Base-by-base conservation (phyloP, 768 basidiomycete genomes). In the Nidula microcarpa region DNA sequence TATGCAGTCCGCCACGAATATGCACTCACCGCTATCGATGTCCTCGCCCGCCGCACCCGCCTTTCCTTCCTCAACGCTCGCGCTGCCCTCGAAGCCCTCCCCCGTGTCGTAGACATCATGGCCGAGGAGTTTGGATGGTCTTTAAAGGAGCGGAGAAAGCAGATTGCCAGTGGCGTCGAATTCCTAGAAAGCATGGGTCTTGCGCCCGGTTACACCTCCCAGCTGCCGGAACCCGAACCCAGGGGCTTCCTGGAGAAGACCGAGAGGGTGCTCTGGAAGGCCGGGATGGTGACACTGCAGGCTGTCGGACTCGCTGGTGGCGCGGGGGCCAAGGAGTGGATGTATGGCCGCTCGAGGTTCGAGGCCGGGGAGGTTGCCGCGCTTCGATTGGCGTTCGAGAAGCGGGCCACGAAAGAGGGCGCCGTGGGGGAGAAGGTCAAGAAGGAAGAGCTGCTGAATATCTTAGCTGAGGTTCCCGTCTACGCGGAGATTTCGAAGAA, bases 1-100 rank as follows among this genome's bases (percentile, higher is more conserved):
- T 97, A 96, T 65, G 94, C 94, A 0, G 79, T 87, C 17, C 84
- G 84, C 11, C 77, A 93, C 66, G 96, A 99, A 72, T 98, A 96
- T 69, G 96, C 95, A 0, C 81, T 84, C 54, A 94, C 88, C n/a
- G 91, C 94, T 9, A 76, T 88, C 53, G 96, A 99, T 69, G 89
- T 98, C 59, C 84, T 98, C 64, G 91, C 92, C 1, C 87, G 96
- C 0, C 87, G 95, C 54, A 89, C 90, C 8, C 88, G 96, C 14
- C 79, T 99, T 32, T 86, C 91, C 6, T 98, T 98, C 81, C 84
- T 98, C 59, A 94, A 97, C 67, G 88, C 86, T 0, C 86, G 87
- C 53, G 89, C 89, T 1, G 87, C 96, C 0, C 79, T 95, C 33
- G 84, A 87, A 32, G 84, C 88, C 0, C 84, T 99, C 49, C 94